Base-by-base conservation (phyloP, 2,329 filamentous ascomycete species). In the Lachnellula subtilissima region DNA sequence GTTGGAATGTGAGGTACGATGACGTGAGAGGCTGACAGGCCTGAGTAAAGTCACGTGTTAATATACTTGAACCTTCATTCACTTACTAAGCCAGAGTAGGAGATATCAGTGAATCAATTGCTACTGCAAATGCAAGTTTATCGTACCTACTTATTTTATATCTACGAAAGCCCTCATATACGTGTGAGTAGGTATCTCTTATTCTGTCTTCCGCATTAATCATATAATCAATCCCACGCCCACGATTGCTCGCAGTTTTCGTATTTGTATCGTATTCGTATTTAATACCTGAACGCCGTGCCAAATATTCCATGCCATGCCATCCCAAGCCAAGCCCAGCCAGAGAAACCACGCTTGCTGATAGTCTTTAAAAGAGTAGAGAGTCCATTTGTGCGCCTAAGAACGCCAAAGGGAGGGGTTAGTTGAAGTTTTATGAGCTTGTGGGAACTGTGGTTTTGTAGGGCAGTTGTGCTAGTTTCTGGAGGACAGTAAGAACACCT, bases 401-500 rank as follows among this genome's bases (percentile, higher is more conserved):
- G 28, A 32, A 32, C 28, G 28, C 28, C n/a, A 17, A 40, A 40
- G 14, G 7, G 7, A 40, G 37, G n/a, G 37, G 40, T 15, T 11
- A 25, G n/a, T n/a, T 5, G 14, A 36, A 19, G 22, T 17, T 37
- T 43, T 11, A n/a, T 50, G 23, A 17, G 19, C 9, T 19, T 28
- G 22, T 4, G 52, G 32, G 45, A 25, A 48, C 39, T 22, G 48
- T 22, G 7, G 15, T 28, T 42, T 19, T n/a, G 60, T 47, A 60
- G 17, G 55, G 56, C 42, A 64, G 56, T 52, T 54, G 67, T 7
- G 74, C 71, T 28, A 77, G 69, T 50, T 73, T 71, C 60, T 76
- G 74, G 22, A 77, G 72, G 53, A 75, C 75, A 22, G 71, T 71
- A 32, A 76, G 67, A 46, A 76, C 73, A 57, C 75, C 75, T 76